Base-by-base conservation (phyloP, 768 basidiomycete species). In the Lactarius akahatsu region DNA sequence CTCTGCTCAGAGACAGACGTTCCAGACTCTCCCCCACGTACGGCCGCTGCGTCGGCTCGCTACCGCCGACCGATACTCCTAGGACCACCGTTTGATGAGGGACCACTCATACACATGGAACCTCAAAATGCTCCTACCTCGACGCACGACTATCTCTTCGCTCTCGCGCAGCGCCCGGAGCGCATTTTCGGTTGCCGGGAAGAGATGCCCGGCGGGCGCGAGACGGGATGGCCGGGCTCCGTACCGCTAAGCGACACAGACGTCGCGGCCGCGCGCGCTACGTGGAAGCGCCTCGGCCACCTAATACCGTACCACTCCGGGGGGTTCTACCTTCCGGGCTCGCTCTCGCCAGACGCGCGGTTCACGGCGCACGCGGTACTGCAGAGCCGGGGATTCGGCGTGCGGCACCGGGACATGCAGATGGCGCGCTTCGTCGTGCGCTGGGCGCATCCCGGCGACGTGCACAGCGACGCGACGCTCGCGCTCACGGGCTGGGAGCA, bases 401-500 rank as follows among this genome's bases (percentile, higher is more conserved):
- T 76, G 34, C 63, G 65, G 28, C 75, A 76, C 57, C 61, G 68
- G 54, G 75, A 76, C 58, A 76, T 76, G 75, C 64, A 73, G 43
- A 76, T 76, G 73, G 38, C 61, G 28, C 75, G 75, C 38, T 76
- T 76, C 59, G 57, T 76, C 62, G 73, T 76, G 32, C 72, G 65
- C 43, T 68, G 64, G 66, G 68, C 59, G 45, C 69, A 59, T 20
- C 70, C 56, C n/a, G 69, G 66, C 5, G 60, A 68, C 18, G 57
- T 63, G 32, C 40, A 55, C 10, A 67, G 65, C 58, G 69, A 71
- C 32, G 54, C 62, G 47, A 71, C 71, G 32, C 47, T 71, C 61
- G 67, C 73, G 54, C 67, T 71, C 38, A 76, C 75, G 23, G 75
- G 75, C 38, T 76, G 75, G 75, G 75, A 76, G 59, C 68, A 76